phyloP scores from a whole-genome alignment of 352 stramenopile species.

The Phytopythium sindhum region DNA sequence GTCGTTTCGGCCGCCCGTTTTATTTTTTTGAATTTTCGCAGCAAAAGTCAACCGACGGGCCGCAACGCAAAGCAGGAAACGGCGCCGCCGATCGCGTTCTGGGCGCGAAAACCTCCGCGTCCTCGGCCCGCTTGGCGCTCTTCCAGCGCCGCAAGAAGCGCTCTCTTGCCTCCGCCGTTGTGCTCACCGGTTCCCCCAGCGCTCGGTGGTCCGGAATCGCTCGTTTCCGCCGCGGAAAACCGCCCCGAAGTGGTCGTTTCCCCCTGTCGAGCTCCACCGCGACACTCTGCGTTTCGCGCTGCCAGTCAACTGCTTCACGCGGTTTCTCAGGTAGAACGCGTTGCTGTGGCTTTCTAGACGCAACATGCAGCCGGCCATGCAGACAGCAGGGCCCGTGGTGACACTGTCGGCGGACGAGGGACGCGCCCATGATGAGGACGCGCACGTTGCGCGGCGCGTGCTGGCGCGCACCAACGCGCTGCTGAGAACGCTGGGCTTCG shows the following conservation, averaged over 20 bases:
- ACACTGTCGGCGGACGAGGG: neutral
- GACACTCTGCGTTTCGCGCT: neutral
- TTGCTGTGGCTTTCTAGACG: too few species aligned
- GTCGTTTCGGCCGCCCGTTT: neutral
- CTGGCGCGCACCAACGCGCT: slow-evolving; percentile 71
- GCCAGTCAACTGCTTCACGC: neutral
- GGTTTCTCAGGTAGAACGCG: neutral
- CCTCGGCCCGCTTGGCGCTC: neutral
- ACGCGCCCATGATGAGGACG: too few species aligned
- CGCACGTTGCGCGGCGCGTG: slow-evolving; percentile 11
- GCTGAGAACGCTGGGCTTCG: slow-evolving; percentile 75
- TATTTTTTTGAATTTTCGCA: slow-evolving; percentile 8
- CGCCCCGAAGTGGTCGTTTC: neutral
- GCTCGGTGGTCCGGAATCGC: neutral
- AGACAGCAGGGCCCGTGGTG: neutral
- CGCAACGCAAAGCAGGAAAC: neutral
- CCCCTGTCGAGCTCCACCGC: neutral
- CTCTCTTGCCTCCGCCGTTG: neutral
- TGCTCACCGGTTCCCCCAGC: neutral
- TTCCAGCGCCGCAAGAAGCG: neutral
- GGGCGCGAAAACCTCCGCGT: neutral
- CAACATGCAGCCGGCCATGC: neutral
- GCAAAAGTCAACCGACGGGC: neutral
- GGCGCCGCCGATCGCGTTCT: neutral
- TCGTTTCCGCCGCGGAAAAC: neutral